Evolutionary conservation across 108 stramenopile genomes (phyloP).

Genomic region (Chaetoceros tenuissimus): DNA sequence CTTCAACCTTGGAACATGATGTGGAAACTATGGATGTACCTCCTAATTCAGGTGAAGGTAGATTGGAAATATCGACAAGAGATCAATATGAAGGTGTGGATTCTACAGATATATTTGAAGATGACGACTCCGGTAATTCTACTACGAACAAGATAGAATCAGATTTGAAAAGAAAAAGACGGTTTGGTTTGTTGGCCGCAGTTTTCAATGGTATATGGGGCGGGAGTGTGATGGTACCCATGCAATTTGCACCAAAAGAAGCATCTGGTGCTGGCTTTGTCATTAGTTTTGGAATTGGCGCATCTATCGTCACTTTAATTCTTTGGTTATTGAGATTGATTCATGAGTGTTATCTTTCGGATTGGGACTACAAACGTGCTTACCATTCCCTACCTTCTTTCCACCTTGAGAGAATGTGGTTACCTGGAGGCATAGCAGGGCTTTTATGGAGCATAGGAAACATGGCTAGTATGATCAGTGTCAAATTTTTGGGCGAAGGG

Average conservation of each 20-base stretch:
- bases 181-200: conserved; percentile 26
- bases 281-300: conserved; percentile 65
- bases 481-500: conserved; percentile 64
- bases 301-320: conserved; percentile 40
- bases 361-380: conserved; percentile 13
- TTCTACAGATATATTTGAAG: background rate
- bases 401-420: conserved; percentile 46
- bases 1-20: background rate
- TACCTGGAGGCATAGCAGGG: conserved; percentile 26
- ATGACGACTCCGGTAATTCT: background rate
- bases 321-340: conserved; percentile 54
- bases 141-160: background rate
- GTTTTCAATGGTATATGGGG: conserved; percentile 40
- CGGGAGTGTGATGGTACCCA: conserved; percentile 32
- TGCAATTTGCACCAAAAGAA: conserved; percentile 4
- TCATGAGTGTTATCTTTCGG: conserved; percentile 13
- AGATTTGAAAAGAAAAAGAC: background rate
- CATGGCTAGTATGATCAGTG: conserved; percentile 52
- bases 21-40: too few relatives aligned
- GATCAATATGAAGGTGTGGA: background rate
- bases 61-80: background rate
- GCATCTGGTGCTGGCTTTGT: conserved; percentile 60
- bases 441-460: conserved; percentile 54
- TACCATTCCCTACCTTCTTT: conserved; percentile 32
- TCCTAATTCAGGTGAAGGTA: background rate